Percentiles rank a stretch among this genome's conserved stretches.
Evolutionary conservation across 345 rosid genomes (phyloP).

Genomic region (Gossypioides kirkii): DNA sequence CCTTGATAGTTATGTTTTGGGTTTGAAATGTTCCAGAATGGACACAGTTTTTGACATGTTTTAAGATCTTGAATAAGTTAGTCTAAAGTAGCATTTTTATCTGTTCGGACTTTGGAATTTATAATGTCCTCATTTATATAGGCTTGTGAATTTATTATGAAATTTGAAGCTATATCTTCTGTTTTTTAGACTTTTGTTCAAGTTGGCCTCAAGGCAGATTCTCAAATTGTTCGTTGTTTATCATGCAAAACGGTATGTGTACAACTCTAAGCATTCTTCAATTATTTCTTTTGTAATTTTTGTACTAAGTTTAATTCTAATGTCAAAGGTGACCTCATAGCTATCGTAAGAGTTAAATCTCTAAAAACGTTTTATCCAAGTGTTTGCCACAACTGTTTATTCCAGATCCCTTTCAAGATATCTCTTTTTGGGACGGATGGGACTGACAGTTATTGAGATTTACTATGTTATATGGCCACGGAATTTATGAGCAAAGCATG

Average conservation of each 20-base stretch:
- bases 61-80: not conserved
- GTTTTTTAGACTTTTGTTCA: slow-evolving; percentile 58
- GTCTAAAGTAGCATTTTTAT: not conserved
- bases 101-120: not conserved
- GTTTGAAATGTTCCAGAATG: not conserved
- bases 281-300: not conserved
- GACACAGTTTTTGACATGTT: not conserved
- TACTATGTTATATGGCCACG: not conserved
- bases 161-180: not conserved
- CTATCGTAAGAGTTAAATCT: not conserved
- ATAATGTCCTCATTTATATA: not conserved
- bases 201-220: slow-evolving; percentile 63
- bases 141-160: not conserved
- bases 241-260: slow-evolving; percentile 80
- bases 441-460: not conserved
- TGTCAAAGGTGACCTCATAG: not conserved
- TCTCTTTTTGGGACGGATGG: not conserved
- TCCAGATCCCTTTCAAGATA: not conserved
- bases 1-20: not conserved
- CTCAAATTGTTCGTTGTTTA: slow-evolving; percentile 48
- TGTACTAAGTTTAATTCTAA: not conserved
- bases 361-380: not conserved
- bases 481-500: not conserved
- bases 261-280: not conserved
- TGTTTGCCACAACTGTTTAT: not conserved